Base-by-base conservation (phyloP, 768 basidiomycete species). In the Kwoniella dendrophila region DNA sequence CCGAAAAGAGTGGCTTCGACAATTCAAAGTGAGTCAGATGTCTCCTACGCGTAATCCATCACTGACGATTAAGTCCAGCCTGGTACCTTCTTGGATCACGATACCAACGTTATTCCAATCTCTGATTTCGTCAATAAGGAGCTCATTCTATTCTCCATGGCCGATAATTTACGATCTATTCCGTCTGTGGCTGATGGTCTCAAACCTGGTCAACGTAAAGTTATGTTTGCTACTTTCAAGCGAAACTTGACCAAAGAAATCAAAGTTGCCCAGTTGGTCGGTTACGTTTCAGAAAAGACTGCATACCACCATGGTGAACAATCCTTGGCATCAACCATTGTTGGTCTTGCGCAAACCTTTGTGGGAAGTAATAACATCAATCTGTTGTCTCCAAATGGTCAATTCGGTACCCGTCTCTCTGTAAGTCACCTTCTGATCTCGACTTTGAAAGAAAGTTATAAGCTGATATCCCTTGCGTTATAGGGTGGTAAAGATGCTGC, bases 81-180 rank as follows among this genome's bases (percentile, higher is more conserved):
- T 40, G 96, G 96, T 29, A 98, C 96, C 1, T 97, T 83, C 79
- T 83, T 99, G 50, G 87, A 98, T 75, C 95, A 99, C 79, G 85
- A 87, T 59, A 84, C 90, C 32, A 86, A 88, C 45, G 87, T 91
- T 71, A 90, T 99, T 64, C 85, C 90, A 0, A 90, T 87, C 76
- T 85, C 88, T 0, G 94, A 99, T 72, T 99, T 99, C 77, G 95
- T 99, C 81, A 97, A 99, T 83, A 91, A 87, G 80, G 96, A 99
- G 75, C 81, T 99, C 47, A 97, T 99, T 62, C 83, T 97, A 27
- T 99, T 97, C 84, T 99, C 96, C 1, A 97, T 98, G 92, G 96
- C 96, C 3, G 96, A 99, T 75, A 98, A 98, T 73, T 85, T 96
- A 66, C 93, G 96, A 58, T 99, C 96, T 3, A 98, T 99, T 68